Percentiles rank a stretch among this genome's conserved stretches.
Evolutionary conservation across 768 basidiomycete genomes (phyloP).

Genomic region (Chalciporus chontae): DNA sequence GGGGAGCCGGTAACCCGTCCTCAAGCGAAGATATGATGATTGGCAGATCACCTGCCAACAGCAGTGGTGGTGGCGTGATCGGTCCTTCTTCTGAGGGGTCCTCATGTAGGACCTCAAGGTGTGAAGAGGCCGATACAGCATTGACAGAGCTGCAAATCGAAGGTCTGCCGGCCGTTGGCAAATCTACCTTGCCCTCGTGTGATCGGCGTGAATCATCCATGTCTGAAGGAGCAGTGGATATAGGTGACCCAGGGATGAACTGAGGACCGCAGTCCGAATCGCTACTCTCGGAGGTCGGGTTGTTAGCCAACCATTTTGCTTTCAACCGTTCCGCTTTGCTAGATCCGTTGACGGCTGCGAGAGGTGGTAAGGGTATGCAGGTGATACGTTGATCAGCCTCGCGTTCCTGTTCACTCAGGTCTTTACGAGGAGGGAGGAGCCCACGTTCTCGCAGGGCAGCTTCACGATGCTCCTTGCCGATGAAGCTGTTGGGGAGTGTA

Average conservation of each 20-base stretch:
- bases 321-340: constrained; percentile 54
- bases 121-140: constrained; percentile 23
- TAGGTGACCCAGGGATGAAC: background rate
- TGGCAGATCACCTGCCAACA: background rate
- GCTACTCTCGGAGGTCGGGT: constrained; percentile 24
- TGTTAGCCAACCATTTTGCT: constrained; percentile 48
- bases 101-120: constrained; percentile 29
- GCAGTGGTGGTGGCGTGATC: constrained; percentile 10
- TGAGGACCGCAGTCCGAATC: constrained; percentile 20
- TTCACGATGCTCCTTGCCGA: constrained; percentile 31
- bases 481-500: constrained; percentile 20
- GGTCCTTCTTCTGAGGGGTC: constrained; percentile 23
- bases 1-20: constrained; percentile 6
- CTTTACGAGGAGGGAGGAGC: constrained; percentile 44
- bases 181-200: constrained; percentile 14
- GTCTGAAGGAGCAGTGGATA: constrained; percentile 4
- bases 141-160: constrained; percentile 21
- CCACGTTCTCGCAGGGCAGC: constrained; percentile 62
- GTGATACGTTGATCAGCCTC: constrained; percentile 40
- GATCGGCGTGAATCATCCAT: constrained; percentile 2
- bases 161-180: constrained; percentile 12
- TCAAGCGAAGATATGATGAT: constrained; percentile 22
- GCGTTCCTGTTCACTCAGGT: constrained; percentile 37
- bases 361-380: constrained; percentile 33
- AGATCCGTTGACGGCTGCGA: constrained; percentile 14